phyloP scores from a whole-genome alignment of 768 basidiomycete genomes.

The Boletus coccyginus region DNA sequence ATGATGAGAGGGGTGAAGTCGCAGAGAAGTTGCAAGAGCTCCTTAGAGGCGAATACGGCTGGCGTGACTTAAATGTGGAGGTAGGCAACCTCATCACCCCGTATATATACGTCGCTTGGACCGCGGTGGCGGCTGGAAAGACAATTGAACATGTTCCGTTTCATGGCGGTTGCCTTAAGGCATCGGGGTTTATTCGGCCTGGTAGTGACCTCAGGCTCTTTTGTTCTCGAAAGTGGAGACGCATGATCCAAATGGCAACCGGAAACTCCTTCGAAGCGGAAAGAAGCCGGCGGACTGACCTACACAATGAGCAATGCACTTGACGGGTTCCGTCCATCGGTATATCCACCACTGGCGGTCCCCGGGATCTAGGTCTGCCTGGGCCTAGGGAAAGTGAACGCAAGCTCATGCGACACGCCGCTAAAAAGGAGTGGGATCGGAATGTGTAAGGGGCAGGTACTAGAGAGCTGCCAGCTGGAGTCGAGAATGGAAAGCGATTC shows the following conservation, averaged over 20 bases:
- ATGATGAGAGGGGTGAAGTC: slow-evolving; percentile 1
- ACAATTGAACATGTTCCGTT: slow-evolving; percentile 2
- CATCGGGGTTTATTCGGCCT: background rate
- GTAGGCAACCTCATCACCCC: background rate
- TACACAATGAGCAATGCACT: too few species aligned
- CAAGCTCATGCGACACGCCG: background rate
- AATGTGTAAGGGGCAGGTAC: background rate
- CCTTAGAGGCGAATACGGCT: slow-evolving; percentile 6
- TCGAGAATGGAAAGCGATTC: background rate
- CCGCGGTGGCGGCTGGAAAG: background rate
- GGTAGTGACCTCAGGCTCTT: background rate
- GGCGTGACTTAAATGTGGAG: background rate
- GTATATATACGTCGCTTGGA: slow-evolving; percentile 15
- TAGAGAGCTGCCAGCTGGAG: background rate
- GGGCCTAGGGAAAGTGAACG: background rate
- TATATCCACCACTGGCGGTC: background rate
- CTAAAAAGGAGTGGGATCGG: background rate
- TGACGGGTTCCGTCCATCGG: too few species aligned
- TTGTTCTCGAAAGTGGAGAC: slow-evolving; percentile 20
- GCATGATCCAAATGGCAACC: slow-evolving; percentile 3
- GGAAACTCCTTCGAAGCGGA: background rate
- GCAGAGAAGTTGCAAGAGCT: slow-evolving; percentile 1
- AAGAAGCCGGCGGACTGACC: background rate
- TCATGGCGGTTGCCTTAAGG: background rate
- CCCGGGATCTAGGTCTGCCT: too few species aligned